Conservation (phyloP, 495 filamentous ascomycete species). For the Penicillium malachiteum region DNA sequence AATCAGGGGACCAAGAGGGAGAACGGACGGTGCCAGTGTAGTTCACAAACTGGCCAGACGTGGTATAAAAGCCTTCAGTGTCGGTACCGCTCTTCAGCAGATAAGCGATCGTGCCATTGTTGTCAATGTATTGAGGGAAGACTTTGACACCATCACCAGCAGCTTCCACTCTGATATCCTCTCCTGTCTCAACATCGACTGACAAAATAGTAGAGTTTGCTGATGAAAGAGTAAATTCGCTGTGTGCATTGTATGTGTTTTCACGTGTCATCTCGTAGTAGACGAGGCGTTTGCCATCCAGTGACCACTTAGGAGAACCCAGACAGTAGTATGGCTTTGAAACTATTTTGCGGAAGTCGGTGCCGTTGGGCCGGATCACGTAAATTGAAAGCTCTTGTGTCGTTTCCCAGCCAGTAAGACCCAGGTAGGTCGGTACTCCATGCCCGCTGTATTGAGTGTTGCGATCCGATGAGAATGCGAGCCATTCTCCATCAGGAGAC, state of each 20-base stretch:
- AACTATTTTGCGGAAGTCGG: constrained; percentile 23
- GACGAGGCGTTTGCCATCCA: constrained; percentile 25
- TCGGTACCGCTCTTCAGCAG: constrained; percentile 19
- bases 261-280: constrained; percentile 32
- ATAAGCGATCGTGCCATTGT: constrained; percentile 22
- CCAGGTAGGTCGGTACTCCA: constrained; percentile 16
- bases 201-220: constrained; percentile 25
- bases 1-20: constrained; percentile 30
- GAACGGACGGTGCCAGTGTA: constrained; percentile 20
- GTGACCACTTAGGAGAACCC: constrained; percentile 31
- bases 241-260: constrained; percentile 29
- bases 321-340: constrained; percentile 16
- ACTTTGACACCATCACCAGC: constrained; percentile 22
- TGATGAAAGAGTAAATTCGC: constrained; percentile 15
- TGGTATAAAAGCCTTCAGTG: constrained; percentile 24
- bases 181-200: constrained; percentile 23
- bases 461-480: constrained; percentile 15
- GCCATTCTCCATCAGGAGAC: constrained; percentile 16
- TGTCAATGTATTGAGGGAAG: constrained; percentile 21
- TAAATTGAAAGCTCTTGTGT: constrained; percentile 34
- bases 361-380: constrained; percentile 26
- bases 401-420: constrained; percentile 29
- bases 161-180: constrained; percentile 16
- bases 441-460: constrained; percentile 26
- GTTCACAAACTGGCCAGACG: constrained; percentile 15